Base-by-base conservation (phyloP, 1,284 basidiomycete genomes). In the Puccinia horiana region DNA sequence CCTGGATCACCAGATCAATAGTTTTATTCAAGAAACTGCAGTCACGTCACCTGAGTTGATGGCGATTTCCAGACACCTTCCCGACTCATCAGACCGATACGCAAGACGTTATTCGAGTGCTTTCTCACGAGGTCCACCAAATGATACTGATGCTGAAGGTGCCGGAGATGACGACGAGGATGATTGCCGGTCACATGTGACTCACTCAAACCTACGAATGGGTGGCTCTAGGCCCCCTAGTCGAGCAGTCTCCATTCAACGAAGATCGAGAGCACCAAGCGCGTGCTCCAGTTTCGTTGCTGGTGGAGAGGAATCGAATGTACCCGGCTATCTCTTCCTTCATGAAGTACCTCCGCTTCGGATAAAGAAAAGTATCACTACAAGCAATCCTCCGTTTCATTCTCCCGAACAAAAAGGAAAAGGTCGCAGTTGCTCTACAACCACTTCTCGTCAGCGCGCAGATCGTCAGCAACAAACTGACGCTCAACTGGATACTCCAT, bases 221-320 rank as follows among this genome's bases (percentile, higher is more conserved):
- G 67, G 32, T 52, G 76, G 76, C 40, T 78, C 76, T 14, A 80
- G 77, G 29, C 67, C 77, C 20, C 77, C 77, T 44, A 80, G 77
- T 56, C 54, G 65, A 29, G 54, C 77, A 23, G 11, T 20, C 6
- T 80, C 67, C 35, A n/a, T 47, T 29, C 67, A 37, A 8, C 16
- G 11, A 70, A 70, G 77, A 35, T 70, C 77, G 1, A 70, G 77
- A 61, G 54, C 67, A 14, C 32, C 32, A 29, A 80, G 77, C 29
- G 37, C 37, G 14, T 67, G 35, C 42, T 80, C 77, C 3, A 80
- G 65, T 47, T 44, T 56, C 42, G 77, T 69, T 29, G 69, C 44
- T n/a, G 37, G 67, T 40, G 67, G 32, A 58, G 67, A 72, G 20
- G 77, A 80, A 72, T 32, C 67, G 14, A 35, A 70, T 16, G 18